Conservation (phyloP, 768 basidiomycete species). For the Favolaschia claudopus region DNA sequence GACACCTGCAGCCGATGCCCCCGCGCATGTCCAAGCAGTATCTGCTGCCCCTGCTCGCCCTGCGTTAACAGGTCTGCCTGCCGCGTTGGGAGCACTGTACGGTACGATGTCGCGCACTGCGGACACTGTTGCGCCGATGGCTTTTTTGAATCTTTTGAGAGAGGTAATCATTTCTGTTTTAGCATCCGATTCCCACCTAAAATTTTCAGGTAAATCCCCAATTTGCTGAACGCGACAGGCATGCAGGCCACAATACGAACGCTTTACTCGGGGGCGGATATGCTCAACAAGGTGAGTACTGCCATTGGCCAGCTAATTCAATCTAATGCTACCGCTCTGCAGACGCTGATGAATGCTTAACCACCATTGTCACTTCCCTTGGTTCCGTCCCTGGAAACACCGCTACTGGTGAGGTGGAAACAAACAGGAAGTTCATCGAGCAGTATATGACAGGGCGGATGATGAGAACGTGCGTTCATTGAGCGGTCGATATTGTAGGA, state of each 20-base stretch:
- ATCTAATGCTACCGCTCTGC: background rate
- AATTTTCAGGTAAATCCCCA: conserved; percentile 87
- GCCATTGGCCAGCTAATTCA: background rate
- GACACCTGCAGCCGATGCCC: no score
- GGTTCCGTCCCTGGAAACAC: conserved; percentile 67
- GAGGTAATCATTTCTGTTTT: conserved; percentile 40
- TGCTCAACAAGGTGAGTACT: conserved; percentile 76
- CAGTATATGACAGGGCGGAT: conserved; percentile 85
- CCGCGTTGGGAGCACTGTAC: conserved; percentile 75
- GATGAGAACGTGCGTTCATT: conserved; percentile 62
- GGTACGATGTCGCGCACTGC: conserved; percentile 76
- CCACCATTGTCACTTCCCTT: conserved; percentile 73
- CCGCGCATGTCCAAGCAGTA: background rate
- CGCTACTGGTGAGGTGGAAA: conserved; percentile 34
- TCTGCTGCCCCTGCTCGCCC: conserved; percentile 41
- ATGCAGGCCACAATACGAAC: conserved; percentile 44
- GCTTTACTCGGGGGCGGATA: conserved; percentile 51
- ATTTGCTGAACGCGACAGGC: conserved; percentile 78
- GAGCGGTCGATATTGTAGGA: background rate
- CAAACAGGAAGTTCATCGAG: conserved; percentile 70
- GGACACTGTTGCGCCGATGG: conserved; percentile 72
- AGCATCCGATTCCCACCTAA: no score
- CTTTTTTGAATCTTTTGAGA: conserved; percentile 76
- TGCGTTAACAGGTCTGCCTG: conserved; percentile 48
- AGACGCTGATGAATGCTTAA: conserved; percentile 94